A percentile compares a stretch with the other conserved stretches of the same genome.
These are phyloP conservation scores for Trifolium repens DNA, from an alignment of 306 rosid species.

Conservation along the genomic window DNA sequence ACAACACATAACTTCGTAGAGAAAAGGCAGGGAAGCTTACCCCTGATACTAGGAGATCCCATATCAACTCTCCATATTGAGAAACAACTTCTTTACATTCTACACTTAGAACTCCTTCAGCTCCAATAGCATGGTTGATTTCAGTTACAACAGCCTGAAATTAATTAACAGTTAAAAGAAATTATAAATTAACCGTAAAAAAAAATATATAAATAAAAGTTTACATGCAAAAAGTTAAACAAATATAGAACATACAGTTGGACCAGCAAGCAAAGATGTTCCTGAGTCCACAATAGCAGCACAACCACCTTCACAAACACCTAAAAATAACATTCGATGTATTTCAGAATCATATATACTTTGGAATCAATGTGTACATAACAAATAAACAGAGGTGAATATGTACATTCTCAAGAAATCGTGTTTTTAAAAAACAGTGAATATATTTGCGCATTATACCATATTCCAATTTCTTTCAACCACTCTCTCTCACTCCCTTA, in stretches of 20 bases:
- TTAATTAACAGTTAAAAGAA: constrained; percentile 18
- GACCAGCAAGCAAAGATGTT: constrained; percentile 88
- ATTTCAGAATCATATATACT: constrained; percentile 30
- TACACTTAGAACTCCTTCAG: constrained; percentile 80
- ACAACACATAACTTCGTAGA: neutral
- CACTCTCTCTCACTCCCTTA: constrained; percentile 1
- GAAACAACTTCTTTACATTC: constrained; percentile 79
- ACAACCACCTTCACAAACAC: constrained; percentile 77
- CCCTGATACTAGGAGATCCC: constrained; percentile 84
- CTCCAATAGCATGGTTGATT: constrained; percentile 92
- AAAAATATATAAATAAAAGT: constrained; percentile 18
- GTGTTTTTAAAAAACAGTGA: neutral
- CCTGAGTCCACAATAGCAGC: constrained; percentile 91
- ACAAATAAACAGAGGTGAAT: constrained; percentile 9
- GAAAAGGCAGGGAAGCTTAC: constrained; percentile 46
- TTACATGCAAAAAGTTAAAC: neutral
- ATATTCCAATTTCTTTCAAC: constrained; percentile 29
- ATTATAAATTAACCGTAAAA: constrained; percentile 16
- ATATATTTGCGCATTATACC: neutral
- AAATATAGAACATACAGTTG: constrained; percentile 61
- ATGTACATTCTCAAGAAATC: neutral
- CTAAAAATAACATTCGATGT: constrained; percentile 46
- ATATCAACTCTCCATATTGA: constrained; percentile 80
- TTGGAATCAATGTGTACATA: constrained; percentile 23
- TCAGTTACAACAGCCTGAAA: constrained; percentile 69